Evolutionary conservation across 2,329 filamentous ascomycete genomes (phyloP), one percentile per base, ranked within the genome.

Genomic region (Colletotrichum spinosum): DNA sequence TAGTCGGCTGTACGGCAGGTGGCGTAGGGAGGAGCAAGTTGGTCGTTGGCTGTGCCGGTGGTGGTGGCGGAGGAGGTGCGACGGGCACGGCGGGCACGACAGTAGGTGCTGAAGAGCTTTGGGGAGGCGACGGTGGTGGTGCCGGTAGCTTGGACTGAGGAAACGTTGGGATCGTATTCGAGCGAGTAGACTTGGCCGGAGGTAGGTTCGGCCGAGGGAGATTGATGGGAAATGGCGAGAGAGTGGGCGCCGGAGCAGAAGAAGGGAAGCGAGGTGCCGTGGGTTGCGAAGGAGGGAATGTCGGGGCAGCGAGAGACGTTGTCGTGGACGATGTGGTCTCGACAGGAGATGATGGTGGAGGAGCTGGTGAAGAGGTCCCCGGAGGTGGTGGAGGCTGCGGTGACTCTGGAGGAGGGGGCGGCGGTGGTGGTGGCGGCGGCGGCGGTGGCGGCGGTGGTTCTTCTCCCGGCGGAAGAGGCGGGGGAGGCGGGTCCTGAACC

Each of bases 1-100:
- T 51, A 56, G 62, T 65, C 45, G 62, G 34, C 52, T 65, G 46
- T 11, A 41, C 52, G 37, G 39, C 12, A 4, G 62, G 34, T 8
- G 42, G 46, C n/a, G 52, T 34, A 17, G 38, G 45, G 25, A 39
- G 45, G 8, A 34, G 42, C 15, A 41, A 37, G 12, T 10, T 49
- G 34, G 60, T 42, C 9, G 55, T 51, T 9, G 48, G n/a, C 12
- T 35, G 54, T 6, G 46, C 46, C 41, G 54, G 39, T 9, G 51
- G 37, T 13, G 45, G 8, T 17, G 6, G 56, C 38, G 59, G 44
- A 15, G 44, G 52, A n/a, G 38, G 17, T 34, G 39, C 25, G 33
- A 49, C 25, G 25, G 25, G 25, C 25, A 25, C 25, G 4, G 25
- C 41, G 25, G 52, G 54, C 8, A 25, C 42, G 2, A 49, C 37